phyloP scores from a whole-genome alignment of 2,329 filamentous ascomycete genomes.

The Gnomoniopsis sp. region DNA sequence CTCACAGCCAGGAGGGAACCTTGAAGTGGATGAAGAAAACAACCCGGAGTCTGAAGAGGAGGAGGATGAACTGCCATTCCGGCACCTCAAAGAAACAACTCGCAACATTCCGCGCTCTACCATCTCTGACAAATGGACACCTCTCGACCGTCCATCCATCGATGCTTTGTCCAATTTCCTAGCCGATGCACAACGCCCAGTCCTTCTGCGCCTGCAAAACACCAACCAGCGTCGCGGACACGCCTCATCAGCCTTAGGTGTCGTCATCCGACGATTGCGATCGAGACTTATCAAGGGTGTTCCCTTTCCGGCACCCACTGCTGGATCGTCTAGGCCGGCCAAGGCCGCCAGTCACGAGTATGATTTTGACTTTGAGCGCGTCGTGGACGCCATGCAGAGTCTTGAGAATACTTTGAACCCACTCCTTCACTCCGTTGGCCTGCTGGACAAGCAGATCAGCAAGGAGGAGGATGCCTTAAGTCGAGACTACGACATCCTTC shows the following conservation, averaged over 20 bases:
- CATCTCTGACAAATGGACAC: slow-evolving; percentile 67
- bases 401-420: slow-evolving; percentile 60
- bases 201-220: slow-evolving; percentile 54
- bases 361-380: slow-evolving; percentile 65
- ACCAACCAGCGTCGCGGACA: slow-evolving; percentile 47
- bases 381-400: slow-evolving; percentile 54
- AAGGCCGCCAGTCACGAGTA: slow-evolving; percentile 45
- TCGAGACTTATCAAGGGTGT: slow-evolving; percentile 57
- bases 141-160: slow-evolving; percentile 52
- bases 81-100: slow-evolving; percentile 48
- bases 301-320: slow-evolving; percentile 60
- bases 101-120: slow-evolving; percentile 57
- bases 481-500: slow-evolving; percentile 49
- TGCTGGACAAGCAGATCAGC: slow-evolving; percentile 56
- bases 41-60: slow-evolving; percentile 9
- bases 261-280: slow-evolving; percentile 52
- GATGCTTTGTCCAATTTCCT: slow-evolving; percentile 55
- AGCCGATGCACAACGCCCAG: slow-evolving; percentile 56
- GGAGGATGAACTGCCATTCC: slow-evolving; percentile 35
- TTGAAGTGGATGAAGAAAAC: neutral
- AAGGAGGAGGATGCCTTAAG: slow-evolving; percentile 55
- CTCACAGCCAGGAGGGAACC: neutral
- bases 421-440: slow-evolving; percentile 57
- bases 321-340: slow-evolving; percentile 15
- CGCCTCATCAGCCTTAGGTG: slow-evolving; percentile 53